Evolutionary conservation across 495 filamentous ascomycete genomes (phyloP), one percentile per base, ranked within the genome.

Genomic region (Xylaria curta): DNA sequence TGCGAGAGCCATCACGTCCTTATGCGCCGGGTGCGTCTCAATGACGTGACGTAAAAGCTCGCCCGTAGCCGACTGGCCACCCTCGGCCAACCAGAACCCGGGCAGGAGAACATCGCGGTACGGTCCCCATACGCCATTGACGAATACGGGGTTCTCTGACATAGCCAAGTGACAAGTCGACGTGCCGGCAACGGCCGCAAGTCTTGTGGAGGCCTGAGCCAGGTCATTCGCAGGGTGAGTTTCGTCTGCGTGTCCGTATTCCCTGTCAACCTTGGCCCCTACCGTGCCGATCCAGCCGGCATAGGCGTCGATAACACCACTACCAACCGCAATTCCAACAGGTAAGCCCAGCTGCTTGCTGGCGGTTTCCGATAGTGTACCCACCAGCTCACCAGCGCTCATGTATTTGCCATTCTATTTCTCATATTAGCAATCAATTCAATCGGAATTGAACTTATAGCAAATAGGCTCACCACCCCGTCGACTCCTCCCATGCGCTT

Each of bases 271-370:
- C 80, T 97, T 97, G 17, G 96, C 94, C 64, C 96, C 95, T n/a
- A 99, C 96, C 3, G 95, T 98, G 47, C 96, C 96, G 70, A 99
- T 93, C 96, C 96, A 99, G 31, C 96, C 96, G 21, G 96, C 96
- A 80, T 99, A 99, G 6, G 96, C 95, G 82, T 99, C 96, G 73
- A 99, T 99, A 47, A 99, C 96, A 78, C 95, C 94, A 74, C 92
- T 96, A 24, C 96, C 96, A 70, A 99, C 91, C 19, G 96, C 94
- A 75, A 97, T 95, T 10, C 95, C 96, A 6, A 91, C 83, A 1
- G 90, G 91, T n/a, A 99, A 84, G 4, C 96, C 96, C 66, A 99
- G 87, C 24, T 98, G 92, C 51, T 85, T 79, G 19, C 91, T 93
- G 21, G 96, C 94, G 73, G 92, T 93, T 69, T 94, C 92, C 72